Percentiles rank a stretch among this genome's conserved stretches.
These are phyloP conservation scores for Clonostachys byssicola DNA, from an alignment of 2,329 filamentous ascomycete species.

Conservation along the genomic window DNA sequence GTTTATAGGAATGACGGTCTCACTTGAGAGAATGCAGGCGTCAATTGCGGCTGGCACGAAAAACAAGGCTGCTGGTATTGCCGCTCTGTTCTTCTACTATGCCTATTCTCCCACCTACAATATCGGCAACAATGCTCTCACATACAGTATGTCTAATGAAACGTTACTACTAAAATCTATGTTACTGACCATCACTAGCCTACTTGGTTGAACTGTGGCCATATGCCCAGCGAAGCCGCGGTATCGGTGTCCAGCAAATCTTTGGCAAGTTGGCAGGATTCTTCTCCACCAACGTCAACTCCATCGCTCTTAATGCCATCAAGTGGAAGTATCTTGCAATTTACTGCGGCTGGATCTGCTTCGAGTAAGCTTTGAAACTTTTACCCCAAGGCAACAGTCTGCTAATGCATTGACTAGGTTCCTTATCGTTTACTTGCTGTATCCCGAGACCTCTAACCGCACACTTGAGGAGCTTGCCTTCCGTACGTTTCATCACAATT, in stretches of 20 bases:
- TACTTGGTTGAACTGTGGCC: conserved; percentile 36
- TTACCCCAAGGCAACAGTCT: conserved; percentile 63
- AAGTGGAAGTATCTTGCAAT: conserved; percentile 26
- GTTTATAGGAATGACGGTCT: conserved; percentile 53
- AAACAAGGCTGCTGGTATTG: conserved; percentile 25
- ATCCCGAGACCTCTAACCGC: conserved; percentile 35
- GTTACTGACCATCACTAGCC: conserved; percentile 33
- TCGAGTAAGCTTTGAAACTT: conserved; percentile 5
- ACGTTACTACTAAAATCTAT: too few relatives aligned
- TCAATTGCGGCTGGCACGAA: conserved; percentile 15
- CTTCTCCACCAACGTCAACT: conserved; percentile 42
- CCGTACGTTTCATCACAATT: conserved; percentile 18
- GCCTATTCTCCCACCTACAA: conserved; percentile 52
- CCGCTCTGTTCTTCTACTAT: conserved; percentile 51
- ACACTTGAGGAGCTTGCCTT: conserved; percentile 54
- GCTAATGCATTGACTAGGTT: conserved; percentile 1
- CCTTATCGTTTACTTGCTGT: conserved; percentile 30
- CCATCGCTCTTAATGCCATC: conserved; percentile 24
- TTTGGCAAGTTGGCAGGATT: conserved; percentile 35
- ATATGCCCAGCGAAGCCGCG: conserved; percentile 50
- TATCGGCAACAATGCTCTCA: conserved; percentile 57
- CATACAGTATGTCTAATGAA: conserved; percentile 40
- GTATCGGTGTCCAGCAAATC: conserved; percentile 52
- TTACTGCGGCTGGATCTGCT: conserved; percentile 16
- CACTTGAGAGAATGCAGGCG: conserved; percentile 29